phyloP scores from a whole-genome alignment of 306 rosid genomes.

The Morella rubra region DNA sequence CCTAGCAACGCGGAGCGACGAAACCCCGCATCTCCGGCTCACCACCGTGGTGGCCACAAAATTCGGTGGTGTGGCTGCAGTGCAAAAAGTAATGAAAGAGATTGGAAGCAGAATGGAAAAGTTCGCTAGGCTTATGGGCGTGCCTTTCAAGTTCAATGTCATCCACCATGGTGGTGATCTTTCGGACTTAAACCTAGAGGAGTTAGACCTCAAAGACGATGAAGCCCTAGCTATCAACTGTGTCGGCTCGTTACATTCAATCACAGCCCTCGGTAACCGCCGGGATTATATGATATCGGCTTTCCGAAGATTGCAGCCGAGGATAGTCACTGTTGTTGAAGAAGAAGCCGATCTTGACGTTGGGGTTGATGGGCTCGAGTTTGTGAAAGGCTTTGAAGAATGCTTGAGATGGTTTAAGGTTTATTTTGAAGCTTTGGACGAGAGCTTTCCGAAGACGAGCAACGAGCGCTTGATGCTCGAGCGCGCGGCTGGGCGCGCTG shows the following conservation, averaged over 20 bases:
- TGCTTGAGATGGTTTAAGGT: constrained; percentile 96
- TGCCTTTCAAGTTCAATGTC: constrained; percentile 79
- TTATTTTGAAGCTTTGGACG: constrained; percentile 83
- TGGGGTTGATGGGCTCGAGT: constrained; percentile 70
- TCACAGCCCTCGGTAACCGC: constrained; percentile 42
- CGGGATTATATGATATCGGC: constrained; percentile 51
- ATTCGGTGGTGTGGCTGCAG: constrained; percentile 22
- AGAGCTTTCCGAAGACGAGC: constrained; percentile 67
- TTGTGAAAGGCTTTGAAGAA: constrained; percentile 71
- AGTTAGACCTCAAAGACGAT: constrained; percentile 55
- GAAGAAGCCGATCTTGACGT: constrained; percentile 85
- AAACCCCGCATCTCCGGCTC: constrained; percentile 73
- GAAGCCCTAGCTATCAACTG: constrained; percentile 85
- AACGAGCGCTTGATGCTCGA: constrained; percentile 77
- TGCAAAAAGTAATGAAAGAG: constrained; percentile 71
- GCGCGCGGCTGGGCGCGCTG: constrained; percentile 72
- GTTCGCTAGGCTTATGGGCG: constrained; percentile 91
- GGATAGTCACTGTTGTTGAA: constrained; percentile 73
- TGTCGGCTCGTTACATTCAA: constrained; percentile 59
- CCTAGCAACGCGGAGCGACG: constrained; percentile 77
- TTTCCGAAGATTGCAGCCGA: constrained; percentile 58
- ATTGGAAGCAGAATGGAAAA: constrained; percentile 81
- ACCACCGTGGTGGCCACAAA: constrained; percentile 55
- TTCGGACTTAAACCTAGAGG: constrained; percentile 48
- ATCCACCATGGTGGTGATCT: constrained; percentile 71